Evolutionary conservation across 2,329 filamentous ascomycete genomes (phyloP).

Genomic region (Rhinocladiella similis): DNA sequence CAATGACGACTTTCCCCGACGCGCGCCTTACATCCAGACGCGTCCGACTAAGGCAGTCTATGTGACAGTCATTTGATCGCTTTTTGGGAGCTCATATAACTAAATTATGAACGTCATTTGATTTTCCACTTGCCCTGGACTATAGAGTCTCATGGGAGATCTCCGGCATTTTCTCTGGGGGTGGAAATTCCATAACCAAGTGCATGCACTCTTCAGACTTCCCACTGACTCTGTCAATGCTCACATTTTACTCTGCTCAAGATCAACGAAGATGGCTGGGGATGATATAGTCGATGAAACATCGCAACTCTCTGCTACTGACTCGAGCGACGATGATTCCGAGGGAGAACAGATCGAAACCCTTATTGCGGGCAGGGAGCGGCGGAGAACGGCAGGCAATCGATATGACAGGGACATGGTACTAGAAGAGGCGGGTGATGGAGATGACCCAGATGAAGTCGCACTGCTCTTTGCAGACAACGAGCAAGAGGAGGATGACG

Average conservation of each 20-base stretch:
- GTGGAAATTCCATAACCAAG: no score
- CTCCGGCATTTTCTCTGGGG: no score
- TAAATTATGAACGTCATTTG: no score
- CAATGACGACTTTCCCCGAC: no score
- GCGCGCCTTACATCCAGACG: no score
- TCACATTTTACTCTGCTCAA: background rate
- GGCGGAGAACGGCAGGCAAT: conserved; percentile 80
- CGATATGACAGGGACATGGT: conserved; percentile 77
- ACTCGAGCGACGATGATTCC: conserved; percentile 35
- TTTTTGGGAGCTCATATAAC: no score
- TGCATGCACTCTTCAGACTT: no score
- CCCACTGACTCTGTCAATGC: no score
- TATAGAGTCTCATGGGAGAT: no score
- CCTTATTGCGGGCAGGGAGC: conserved; percentile 71
- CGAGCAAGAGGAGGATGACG: conserved; percentile 61
- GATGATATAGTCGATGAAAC: conserved; percentile 13
- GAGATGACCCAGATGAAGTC: conserved; percentile 49
- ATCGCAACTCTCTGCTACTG: conserved; percentile 22
- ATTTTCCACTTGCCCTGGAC: no score
- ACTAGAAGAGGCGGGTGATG: conserved; percentile 64
- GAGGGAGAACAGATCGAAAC: conserved; percentile 55
- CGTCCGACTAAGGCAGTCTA: no score
- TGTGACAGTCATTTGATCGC: no score
- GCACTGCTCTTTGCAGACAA: conserved; percentile 75
- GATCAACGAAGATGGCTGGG: conserved; percentile 10